Conservation (phyloP, 1,284 basidiomycete species). For the Irpex sp. region DNA sequence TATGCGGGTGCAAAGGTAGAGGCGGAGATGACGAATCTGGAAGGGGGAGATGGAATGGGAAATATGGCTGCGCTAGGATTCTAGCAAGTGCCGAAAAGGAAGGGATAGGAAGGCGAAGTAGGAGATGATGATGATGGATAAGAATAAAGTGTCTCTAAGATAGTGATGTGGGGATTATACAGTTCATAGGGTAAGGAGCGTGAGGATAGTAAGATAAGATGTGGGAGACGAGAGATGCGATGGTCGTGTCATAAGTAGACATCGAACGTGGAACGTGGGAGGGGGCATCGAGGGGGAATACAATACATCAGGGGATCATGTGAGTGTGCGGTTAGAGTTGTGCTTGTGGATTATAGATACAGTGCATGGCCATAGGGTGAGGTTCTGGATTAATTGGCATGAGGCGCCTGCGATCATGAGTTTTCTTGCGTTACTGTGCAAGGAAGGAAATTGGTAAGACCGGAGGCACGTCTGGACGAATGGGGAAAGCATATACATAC, state of each 20-base stretch:
- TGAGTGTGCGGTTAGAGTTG: background rate
- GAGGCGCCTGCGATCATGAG: background rate
- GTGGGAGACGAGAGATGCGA: background rate
- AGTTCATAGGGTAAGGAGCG: background rate
- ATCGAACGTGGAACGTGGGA: background rate
- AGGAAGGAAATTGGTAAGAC: background rate
- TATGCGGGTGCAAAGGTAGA: background rate
- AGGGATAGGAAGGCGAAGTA: background rate
- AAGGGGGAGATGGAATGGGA: no score
- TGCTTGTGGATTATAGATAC: background rate
- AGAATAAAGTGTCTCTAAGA: background rate
- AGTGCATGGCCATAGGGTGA: background rate
- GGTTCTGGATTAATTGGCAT: background rate
- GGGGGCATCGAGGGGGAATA: background rate
- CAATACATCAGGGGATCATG: background rate
- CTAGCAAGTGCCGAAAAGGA: background rate
- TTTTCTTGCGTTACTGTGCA: background rate
- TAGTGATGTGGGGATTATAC: background rate
- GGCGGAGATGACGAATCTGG: background rate
- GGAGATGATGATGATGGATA: background rate
- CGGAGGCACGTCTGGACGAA: background rate
- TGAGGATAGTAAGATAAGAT: background rate
- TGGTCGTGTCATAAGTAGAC: background rate
- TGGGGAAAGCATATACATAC: background rate
- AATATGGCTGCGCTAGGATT: background rate